Evolutionary conservation across 2,329 filamentous ascomycete genomes (phyloP), one percentile per base, ranked within the genome.

Genomic region (Fonsecaea multimorphosa): DNA sequence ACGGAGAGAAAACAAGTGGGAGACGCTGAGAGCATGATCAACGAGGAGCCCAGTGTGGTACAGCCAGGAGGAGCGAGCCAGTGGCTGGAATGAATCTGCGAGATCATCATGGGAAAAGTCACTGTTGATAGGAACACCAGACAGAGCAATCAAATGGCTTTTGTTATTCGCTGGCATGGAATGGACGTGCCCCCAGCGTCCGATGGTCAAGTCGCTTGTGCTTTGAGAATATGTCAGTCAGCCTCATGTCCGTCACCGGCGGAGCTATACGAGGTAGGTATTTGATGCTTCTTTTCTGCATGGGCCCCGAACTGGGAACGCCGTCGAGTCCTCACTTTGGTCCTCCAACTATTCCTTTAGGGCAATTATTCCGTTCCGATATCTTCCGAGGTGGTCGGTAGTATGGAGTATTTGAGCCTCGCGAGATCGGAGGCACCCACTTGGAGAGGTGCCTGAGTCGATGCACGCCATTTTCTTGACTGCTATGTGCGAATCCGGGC

Each of bases 1-100:
- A 91, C 91, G 65, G 92, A 94, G 81, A 85, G 93, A 71, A 90
- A 91, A 78, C 93, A 97, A 80, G 93, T 97, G 63, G 93, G 93
- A 69, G 93, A 97, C 81, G 89, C 89, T 63, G 91, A 92, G 79
- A 88, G 87, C 75, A 85, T 93, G 82, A 84, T 94, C 73, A 88
- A 91, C 73, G 81, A 81, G 44, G 81, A 79, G 70, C 67, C 69
- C 19, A 67, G 58, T 27, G 66, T 63, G 16, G 59, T 69, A 11
- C 65, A 66, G 54, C 66, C 69, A 22, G 70, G 69, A 2, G 65
- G 65, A 16, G 69, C 67, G 5, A 71, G 66, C 58, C 57, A 68
- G 59, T 69, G 65, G 66, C 63, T 70, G n/a, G 70, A 71, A 56
- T 72, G 65, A 70, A 54, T 54, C 16, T 22, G 38, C 14, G 19